Evolutionary conservation across 768 basidiomycete species (phyloP), one percentile per base, ranked within the genome.

Genomic region (Cystobasidium tubakii): DNA sequence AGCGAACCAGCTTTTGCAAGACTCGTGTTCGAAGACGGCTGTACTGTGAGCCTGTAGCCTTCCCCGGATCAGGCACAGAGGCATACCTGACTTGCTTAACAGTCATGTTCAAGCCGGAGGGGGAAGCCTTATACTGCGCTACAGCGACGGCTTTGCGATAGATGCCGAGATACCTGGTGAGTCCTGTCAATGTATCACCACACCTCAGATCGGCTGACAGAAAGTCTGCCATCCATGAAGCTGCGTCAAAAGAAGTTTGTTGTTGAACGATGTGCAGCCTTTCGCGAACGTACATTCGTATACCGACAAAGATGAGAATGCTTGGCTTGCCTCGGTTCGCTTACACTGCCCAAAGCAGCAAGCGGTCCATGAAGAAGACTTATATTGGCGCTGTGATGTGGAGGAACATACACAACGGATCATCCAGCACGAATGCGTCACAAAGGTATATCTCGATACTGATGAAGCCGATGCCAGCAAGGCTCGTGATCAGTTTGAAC

Each of bases 1-100:
- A 23, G 12, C 4, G 66, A 67, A 43, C 42, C 44, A 1, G 66
- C 39, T 12, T 67, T 67, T 43, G 66, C 66, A 10, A 29, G 39
- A 29, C 66, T 67, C 19, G 33, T 67, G 29, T 67, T 67, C 29
- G 46, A 10, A 27, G 27, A 67, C 7, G 27, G 10, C 3, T 67
- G 66, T 39, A 15, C 66, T 27, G 66, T 67, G 23, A 67, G 66
- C 10, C 21, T 12, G 43, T 19, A 17, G 9, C 29, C 29, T 15
- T 54, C 12, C 50, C 4, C 39, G 17, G 7, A 7, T n/a, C 29
- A 15, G 62, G 29, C 21, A 21, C 25, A 27, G 12, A n/a, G 3
- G 7, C 57, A 3, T 9, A 23, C 57, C 10, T 17, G 57, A 62
- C 36, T 2, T 23, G 15, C 36, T 62, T 62, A 7, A 4, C 57